Evolutionary conservation across 2,329 filamentous ascomycete species (phyloP).

Genomic region (Eutypa lata): DNA sequence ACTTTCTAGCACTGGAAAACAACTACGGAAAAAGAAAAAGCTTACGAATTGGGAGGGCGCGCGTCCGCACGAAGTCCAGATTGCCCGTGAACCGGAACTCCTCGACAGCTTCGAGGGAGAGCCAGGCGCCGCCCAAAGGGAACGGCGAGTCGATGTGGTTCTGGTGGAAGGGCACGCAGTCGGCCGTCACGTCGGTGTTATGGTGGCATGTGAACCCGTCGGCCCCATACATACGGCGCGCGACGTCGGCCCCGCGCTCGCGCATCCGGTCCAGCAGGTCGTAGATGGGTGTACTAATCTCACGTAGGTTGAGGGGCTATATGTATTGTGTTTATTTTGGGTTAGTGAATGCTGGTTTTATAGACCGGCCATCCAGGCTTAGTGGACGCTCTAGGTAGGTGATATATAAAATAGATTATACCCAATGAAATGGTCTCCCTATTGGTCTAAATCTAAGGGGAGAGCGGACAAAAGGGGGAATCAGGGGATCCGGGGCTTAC

Average conservation of each 20-base stretch:
- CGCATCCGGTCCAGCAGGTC: constrained; percentile 4
- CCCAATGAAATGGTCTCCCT: no score
- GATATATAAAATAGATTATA: no score
- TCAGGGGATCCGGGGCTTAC: no score
- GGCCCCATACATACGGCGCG: constrained; percentile 19
- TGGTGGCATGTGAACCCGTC: constrained; percentile 18
- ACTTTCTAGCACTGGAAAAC: no score
- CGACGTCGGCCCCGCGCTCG: constrained; percentile 21
- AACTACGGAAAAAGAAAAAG: no score
- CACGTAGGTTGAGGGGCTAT: constrained; percentile 3
- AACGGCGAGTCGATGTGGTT: constrained; percentile 7
- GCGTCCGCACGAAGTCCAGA: neutral
- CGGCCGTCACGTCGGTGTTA: constrained; percentile 22
- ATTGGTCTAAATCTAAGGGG: no score
- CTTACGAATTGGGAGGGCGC: constrained; percentile 2
- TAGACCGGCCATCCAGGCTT: no score
- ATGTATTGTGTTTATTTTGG: no score
- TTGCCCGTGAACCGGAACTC: constrained; percentile 7
- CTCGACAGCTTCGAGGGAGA: constrained; percentile 5
- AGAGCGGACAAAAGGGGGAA: no score
- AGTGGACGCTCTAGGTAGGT: no score
- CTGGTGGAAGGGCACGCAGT: constrained; percentile 11
- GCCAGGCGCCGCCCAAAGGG: constrained; percentile 6
- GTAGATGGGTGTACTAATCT: constrained; percentile 22
- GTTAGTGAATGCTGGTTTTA: no score